A percentile compares a stretch with the other conserved stretches of the same genome.
Conservation (phyloP, 345 rosid genomes). For the Mallotus nudiflorus region DNA sequence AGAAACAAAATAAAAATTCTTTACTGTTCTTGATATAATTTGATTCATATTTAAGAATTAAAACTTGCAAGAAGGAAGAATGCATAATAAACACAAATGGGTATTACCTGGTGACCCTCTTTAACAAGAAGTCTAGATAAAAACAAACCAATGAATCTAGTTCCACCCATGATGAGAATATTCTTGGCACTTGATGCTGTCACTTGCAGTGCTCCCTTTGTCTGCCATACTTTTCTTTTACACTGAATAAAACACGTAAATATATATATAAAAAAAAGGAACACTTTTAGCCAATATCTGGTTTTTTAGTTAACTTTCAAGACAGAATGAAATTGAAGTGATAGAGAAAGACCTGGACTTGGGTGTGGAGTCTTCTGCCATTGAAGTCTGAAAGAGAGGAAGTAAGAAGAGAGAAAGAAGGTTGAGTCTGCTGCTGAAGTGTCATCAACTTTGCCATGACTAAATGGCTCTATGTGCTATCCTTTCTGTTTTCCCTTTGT, state of each 20-base stretch:
- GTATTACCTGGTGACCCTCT: slow-evolving; percentile 82
- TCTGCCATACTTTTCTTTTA: slow-evolving; percentile 61
- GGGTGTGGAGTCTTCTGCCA: slow-evolving; percentile 72
- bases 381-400: slow-evolving; percentile 85
- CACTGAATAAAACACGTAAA: slow-evolving; percentile 47
- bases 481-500: no score
- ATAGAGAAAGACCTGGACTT: slow-evolving; percentile 53
- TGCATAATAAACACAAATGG: neutral
- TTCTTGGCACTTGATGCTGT: slow-evolving; percentile 79
- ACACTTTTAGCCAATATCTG: no score
- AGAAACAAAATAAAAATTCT: neutral
- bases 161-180: slow-evolving; percentile 97
- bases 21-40: neutral
- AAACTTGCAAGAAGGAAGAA: neutral
- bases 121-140: slow-evolving; percentile 87
- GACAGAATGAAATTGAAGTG: neutral
- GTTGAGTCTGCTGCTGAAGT: slow-evolving; percentile 65
- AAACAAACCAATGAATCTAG: slow-evolving; percentile 86
- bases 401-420: slow-evolving; percentile 66
- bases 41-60: neutral
- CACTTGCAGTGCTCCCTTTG: slow-evolving; percentile 67
- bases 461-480: neutral
- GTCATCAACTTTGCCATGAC: slow-evolving; percentile 69
- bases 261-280: neutral
- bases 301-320: neutral